A percentile compares a stretch with the other conserved stretches of the same genome.
Conservation (phyloP, 441 rosid species). For the Gossypium lobatum region DNA sequence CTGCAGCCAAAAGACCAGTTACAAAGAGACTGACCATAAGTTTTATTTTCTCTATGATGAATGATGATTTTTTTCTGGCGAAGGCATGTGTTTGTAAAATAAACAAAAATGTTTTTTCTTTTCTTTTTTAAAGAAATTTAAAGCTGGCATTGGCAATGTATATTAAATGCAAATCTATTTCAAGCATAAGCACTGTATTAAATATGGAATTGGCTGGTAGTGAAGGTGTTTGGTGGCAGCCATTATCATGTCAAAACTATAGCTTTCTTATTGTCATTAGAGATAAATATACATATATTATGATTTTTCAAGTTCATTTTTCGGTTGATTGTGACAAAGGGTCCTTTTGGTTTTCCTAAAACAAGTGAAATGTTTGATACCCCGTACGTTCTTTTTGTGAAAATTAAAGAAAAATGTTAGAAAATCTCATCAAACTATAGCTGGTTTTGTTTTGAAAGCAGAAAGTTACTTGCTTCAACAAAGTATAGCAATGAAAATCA, state of each 20-base stretch:
- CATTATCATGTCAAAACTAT: constrained; percentile 1
- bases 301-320: neutral
- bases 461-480: neutral
- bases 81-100: constrained; percentile 6
- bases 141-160: too few relatives aligned
- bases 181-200: neutral
- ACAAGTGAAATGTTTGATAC: neutral
- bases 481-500: too few relatives aligned
- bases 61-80: neutral
- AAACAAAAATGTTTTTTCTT: neutral
- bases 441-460: neutral
- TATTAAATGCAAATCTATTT: too few relatives aligned
- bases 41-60: constrained; percentile 1
- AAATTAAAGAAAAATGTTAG: neutral
- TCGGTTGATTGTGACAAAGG: neutral
- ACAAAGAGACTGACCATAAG: neutral
- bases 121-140: constrained; percentile 1
- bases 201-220: constrained; percentile 10
- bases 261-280: neutral
- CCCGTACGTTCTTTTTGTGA: too few relatives aligned
- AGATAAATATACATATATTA: neutral
- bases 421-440: neutral
- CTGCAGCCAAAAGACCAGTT: constrained; percentile 2
- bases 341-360: neutral
- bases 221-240: constrained; percentile 11